A percentile compares a stretch with the other conserved stretches of the same genome.
phyloP scores from a whole-genome alignment of 2,329 filamentous ascomycete species.

The Cytospora piceicola region DNA sequence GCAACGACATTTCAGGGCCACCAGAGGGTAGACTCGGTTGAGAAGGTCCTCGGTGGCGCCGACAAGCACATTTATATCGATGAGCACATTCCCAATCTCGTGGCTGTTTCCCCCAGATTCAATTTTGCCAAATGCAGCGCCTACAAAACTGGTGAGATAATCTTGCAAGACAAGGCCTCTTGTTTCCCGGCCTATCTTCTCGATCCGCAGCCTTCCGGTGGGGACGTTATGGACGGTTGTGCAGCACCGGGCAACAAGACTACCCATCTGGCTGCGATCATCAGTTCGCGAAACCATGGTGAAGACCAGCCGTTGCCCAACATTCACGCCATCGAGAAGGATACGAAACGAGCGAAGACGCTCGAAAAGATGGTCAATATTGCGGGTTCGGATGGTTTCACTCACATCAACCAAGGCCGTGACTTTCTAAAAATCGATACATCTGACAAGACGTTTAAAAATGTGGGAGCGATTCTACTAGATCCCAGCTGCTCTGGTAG shows the following conservation, averaged over 20 bases:
- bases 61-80: constrained; percentile 71
- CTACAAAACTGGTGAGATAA: constrained; percentile 77
- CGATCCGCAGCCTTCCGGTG: constrained; percentile 66
- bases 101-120: constrained; percentile 73
- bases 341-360: constrained; percentile 70
- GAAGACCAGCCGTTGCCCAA: constrained; percentile 41
- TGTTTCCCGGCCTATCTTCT: constrained; percentile 94
- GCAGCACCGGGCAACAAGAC: constrained; percentile 98
- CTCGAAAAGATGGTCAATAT: constrained; percentile 82
- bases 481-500: constrained; percentile 96
- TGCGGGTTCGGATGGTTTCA: constrained; percentile 70
- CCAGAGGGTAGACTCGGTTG: constrained; percentile 57
- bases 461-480: constrained; percentile 81
- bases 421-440: constrained; percentile 85
- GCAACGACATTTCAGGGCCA: constrained; percentile 72
- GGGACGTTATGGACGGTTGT: constrained; percentile 88
- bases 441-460: constrained; percentile 58
- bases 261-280: constrained; percentile 83
- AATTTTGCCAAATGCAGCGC: constrained; percentile 75
- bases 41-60: constrained; percentile 53
- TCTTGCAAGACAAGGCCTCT: constrained; percentile 94
- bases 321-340: constrained; percentile 82
- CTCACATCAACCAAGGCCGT: constrained; percentile 71
- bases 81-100: constrained; percentile 76
- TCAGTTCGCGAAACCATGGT: constrained; percentile 51